These are phyloP conservation scores for Cornus controversa DNA, from an alignment of 148 eudicot genomes.

Conservation along the genomic window DNA sequence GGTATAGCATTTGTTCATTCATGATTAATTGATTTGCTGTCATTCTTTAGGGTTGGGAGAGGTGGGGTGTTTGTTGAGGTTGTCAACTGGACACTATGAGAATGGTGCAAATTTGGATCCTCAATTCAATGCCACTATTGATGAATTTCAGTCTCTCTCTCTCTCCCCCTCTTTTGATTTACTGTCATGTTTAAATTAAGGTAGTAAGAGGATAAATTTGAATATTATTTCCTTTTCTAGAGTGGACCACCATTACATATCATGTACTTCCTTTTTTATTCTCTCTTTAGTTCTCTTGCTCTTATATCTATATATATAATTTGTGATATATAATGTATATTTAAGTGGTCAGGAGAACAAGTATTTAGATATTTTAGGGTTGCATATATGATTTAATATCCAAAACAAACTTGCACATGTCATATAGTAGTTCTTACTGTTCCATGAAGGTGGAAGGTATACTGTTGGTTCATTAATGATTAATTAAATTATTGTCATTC, in stretches of 20 bases:
- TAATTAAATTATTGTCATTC: background rate
- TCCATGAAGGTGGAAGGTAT: background rate
- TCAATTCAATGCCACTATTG: background rate
- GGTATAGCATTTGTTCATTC: background rate
- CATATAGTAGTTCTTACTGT: background rate
- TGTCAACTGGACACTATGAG: background rate
- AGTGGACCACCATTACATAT: background rate
- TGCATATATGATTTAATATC: background rate
- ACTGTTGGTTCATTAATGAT: background rate
- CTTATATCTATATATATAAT: too few relatives aligned
- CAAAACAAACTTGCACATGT: background rate
- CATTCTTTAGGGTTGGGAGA: background rate
- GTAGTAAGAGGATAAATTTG: background rate
- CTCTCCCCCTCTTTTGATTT: background rate
- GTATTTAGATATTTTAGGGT: too few relatives aligned
- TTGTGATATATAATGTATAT: too few relatives aligned
- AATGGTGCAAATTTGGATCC: background rate
- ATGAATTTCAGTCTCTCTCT: background rate
- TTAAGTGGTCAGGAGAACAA: too few relatives aligned
- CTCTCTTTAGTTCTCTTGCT: background rate
- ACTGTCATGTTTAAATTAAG: background rate
- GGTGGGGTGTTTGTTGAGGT: background rate
- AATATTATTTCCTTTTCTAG: background rate
- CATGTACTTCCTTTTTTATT: background rate
- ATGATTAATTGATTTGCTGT: background rate